Evolutionary conservation across 768 basidiomycete genomes (phyloP), one percentile per base, ranked within the genome.

Genomic region (Tephrocybe sp.): DNA sequence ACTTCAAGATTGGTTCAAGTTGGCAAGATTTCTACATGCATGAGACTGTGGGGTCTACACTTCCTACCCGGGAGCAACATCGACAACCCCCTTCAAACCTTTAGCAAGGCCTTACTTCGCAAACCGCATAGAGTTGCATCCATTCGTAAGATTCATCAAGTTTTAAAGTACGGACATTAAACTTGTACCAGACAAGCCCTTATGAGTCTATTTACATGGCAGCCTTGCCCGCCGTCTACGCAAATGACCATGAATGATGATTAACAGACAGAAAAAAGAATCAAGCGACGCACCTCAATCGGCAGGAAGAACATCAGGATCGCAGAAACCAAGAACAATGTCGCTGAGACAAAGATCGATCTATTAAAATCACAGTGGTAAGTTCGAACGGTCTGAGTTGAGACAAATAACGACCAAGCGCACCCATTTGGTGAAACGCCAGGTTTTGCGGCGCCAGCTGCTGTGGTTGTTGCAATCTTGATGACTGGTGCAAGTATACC

Each of bases 401-500:
- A 19, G 5, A 14, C 39, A 38, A 3, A 17, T 12, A 17, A 59
- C 52, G 13, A 47, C 48, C 4, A 65, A 63, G 17, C 63, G 58
- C 79, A 81, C 5, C 78, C 79, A 48, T 76, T 82, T 14, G 51
- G 45, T 10, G 51, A 52, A 20, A 33, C n/a, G 13, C 51, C 51
- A 32, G 38, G 31, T 10, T 13, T 23, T 10, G 51, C 45, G 8
- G 32, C 45, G 41, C 51, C 51, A 5, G 51, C 23, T 4, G 51
- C 39, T 1, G 45, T 52, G 4, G 51, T 52, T 6, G 73, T 75
- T 7, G 67, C 70, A 35, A 78, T 78, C 53, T 77, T 76, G 60
- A 78, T 75, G 34, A 77, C 65, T 23, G 78, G 78, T 0, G 76
- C 70, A 31, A 78, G 71, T 47, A 79, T 63, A 10, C 75, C 78